Evolutionary conservation across 805 yeast species (phyloP), one percentile per base, ranked within the genome.

Genomic region (Schizosaccharomyces octosporus): DNA sequence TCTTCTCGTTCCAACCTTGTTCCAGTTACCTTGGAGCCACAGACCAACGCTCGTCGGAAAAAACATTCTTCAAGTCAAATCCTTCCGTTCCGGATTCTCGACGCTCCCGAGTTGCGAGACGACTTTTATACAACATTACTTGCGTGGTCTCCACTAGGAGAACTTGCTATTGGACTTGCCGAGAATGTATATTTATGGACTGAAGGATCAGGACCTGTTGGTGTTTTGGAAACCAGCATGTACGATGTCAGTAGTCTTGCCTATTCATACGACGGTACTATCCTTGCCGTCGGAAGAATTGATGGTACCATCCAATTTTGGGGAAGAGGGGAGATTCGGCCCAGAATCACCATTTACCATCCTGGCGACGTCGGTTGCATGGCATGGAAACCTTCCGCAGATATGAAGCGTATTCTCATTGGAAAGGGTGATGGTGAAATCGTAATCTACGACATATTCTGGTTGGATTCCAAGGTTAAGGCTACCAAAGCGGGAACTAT

Each of bases 61-160:
- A 45, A 45, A 17, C 27, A 45, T 5, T 15, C 13, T 19, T 39
- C 57, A 11, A 39, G 9, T 9, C n/a, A 27, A 19, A n/a, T 57
- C 19, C 45, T 57, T n/a, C 68, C 62, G 63, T 45, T 11, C 13
- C 79, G 95, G 64, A 95, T 93, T 1, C 75, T 93, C 51, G 98
- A 93, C 72, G 98, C 97, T 0, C 98, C 98, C 0, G 96, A 95
- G 0, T 78, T 89, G 63, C 78, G 84, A 27, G 95, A 93, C 71
- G 98, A 93, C 73, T 93, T 88, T 71, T 93, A 90, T 70, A 76
- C 88, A 61, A 88, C 88, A 68, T 75, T 90, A 51, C 71, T 93
- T 61, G 81, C 88, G 64, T 93, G 98, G 97, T 88, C 96, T 6
- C 74, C 75, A 65, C 80, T 82, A 39, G 87, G 90, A 70, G 75